Evolutionary conservation across 768 basidiomycete genomes (phyloP).

Genomic region (Boletus edulis): DNA sequence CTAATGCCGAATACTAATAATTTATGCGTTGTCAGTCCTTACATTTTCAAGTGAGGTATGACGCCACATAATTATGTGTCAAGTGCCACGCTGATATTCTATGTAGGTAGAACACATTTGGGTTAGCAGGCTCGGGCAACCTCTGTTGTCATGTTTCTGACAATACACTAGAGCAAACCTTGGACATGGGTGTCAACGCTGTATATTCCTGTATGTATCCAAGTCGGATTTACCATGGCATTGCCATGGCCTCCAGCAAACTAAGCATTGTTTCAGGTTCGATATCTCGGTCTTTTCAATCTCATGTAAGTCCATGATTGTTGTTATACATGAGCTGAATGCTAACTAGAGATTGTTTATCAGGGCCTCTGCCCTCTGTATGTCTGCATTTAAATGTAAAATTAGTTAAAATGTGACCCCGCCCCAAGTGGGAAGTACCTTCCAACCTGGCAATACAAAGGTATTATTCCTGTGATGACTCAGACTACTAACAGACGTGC

Average conservation of each 20-base stretch:
- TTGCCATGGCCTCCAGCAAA: neutral
- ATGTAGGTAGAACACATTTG: slow-evolving; percentile 9
- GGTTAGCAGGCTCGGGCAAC: neutral
- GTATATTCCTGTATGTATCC: slow-evolving; percentile 6
- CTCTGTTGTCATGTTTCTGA: neutral
- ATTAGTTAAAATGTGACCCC: too few relatives aligned
- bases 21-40: neutral
- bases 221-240: neutral
- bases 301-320: slow-evolving; percentile 1
- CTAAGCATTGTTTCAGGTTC: slow-evolving; percentile 2
- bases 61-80: neutral
- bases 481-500: neutral
- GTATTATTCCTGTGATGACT: neutral
- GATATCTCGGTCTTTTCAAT: slow-evolving; percentile 3
- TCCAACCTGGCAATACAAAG: neutral
- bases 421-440: neutral
- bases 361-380: neutral
- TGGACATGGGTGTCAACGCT: slow-evolving; percentile 11
- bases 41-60: neutral
- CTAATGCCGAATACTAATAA: neutral
- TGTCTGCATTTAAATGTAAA: too few relatives aligned
- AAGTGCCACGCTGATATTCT: neutral
- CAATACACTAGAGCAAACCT: neutral
- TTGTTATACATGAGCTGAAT: too few relatives aligned
- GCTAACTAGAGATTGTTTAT: neutral